Evolutionary conservation across 257 asterid genomes (phyloP).

Genomic region (Rehmannia glutinosa): DNA sequence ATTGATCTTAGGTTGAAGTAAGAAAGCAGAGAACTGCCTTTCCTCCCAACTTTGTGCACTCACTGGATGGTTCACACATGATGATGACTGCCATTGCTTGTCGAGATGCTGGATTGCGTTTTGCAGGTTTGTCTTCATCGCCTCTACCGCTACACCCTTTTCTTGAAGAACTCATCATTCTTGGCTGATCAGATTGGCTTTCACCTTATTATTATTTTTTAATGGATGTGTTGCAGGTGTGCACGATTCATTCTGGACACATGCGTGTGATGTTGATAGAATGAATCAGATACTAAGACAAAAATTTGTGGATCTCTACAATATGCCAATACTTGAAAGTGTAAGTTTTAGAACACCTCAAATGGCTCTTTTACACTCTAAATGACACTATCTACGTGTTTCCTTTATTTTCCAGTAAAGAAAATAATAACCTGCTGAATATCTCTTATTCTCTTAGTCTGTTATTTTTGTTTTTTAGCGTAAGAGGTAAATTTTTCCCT

Average conservation of each 20-base stretch:
- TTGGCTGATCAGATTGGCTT: no score
- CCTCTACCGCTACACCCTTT: not conserved
- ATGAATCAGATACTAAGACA: constrained; percentile 80
- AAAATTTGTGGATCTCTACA: constrained; percentile 86
- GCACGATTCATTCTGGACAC: constrained; percentile 98
- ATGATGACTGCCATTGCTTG: constrained; percentile 99
- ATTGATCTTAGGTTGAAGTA: constrained; percentile 56
- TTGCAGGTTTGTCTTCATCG: constrained; percentile 59
- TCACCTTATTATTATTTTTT: no score
- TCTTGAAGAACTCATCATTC: not conserved
- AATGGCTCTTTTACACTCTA: not conserved
- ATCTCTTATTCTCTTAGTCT: no score
- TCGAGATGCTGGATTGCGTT: constrained; percentile 76
- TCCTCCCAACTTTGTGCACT: constrained; percentile 97
- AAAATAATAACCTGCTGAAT: no score
- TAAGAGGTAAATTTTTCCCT: no score
- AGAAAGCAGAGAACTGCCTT: constrained; percentile 92
- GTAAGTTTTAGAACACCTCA: constrained; percentile 38
- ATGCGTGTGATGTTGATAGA: constrained; percentile 85
- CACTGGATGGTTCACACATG: constrained; percentile 93
- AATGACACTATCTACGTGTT: no score
- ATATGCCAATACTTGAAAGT: constrained; percentile 78
- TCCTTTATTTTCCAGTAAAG: no score
- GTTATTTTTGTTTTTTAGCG: no score
- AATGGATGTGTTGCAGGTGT: constrained; percentile 61